A percentile compares a stretch with the other conserved stretches of the same genome.
phyloP scores from a whole-genome alignment of 257 asterid genomes.

The Agastache rugosa region DNA sequence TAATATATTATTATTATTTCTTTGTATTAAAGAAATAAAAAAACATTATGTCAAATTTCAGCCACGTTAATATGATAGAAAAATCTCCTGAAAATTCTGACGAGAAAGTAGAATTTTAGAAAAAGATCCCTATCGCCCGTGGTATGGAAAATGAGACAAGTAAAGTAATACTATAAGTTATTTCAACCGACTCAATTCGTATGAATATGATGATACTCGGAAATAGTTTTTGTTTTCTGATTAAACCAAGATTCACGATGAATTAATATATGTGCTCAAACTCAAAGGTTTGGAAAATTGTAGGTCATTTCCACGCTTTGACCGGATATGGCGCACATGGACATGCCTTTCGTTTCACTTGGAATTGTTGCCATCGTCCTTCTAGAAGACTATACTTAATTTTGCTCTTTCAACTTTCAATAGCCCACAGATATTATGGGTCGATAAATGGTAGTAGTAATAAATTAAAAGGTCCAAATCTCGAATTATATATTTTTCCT shows the following conservation, averaged over 20 bases:
- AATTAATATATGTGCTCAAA: neutral
- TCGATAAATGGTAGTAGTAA: too few species aligned
- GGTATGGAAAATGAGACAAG: neutral
- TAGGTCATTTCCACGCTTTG: neutral
- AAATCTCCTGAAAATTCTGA: too few species aligned
- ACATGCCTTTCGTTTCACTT: too few species aligned
- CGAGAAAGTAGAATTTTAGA: too few species aligned
- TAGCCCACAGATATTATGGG: neutral
- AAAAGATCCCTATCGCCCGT: neutral
- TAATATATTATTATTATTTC: too few species aligned
- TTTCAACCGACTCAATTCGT: neutral
- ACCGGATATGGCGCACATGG: neutral
- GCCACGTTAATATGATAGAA: too few species aligned
- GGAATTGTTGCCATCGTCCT: neutral
- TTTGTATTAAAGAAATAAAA: too few species aligned
- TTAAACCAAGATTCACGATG: neutral
- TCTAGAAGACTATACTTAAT: slow-evolving; percentile 1
- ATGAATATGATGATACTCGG: neutral
- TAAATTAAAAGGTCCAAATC: too few species aligned
- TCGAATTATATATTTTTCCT: too few species aligned
- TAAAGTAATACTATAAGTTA: too few species aligned
- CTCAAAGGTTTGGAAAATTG: neutral
- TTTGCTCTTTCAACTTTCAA: neutral
- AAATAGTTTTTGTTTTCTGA: neutral
- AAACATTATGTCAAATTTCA: too few species aligned